These are phyloP conservation scores for Viola odorata DNA, from an alignment of 345 rosid genomes.

Conservation along the genomic window DNA sequence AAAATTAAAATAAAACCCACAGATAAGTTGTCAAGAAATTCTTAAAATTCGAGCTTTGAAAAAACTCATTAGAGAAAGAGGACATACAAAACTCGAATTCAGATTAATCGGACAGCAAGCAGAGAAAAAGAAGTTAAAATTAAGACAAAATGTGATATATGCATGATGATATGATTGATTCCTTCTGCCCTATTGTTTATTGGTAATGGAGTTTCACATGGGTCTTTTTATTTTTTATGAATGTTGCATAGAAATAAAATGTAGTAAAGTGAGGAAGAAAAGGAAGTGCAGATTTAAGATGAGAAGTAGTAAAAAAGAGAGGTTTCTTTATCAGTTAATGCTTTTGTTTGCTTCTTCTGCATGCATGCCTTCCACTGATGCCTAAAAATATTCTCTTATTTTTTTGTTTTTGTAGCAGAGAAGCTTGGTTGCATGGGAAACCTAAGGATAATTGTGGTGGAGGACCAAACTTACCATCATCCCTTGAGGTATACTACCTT, in stretches of 20 bases:
- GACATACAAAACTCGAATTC: no score
- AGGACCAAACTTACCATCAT: conserved; percentile 30
- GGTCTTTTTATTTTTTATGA: no score
- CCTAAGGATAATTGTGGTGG: conserved; percentile 46
- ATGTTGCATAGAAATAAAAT: no score
- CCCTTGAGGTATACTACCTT: conserved; percentile 70
- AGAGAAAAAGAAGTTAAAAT: no score
- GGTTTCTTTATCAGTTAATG: conserved; percentile 28
- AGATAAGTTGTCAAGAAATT: no score
- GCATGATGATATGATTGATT: no score
- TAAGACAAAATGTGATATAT: no score
- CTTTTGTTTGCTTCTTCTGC: conserved; percentile 10
- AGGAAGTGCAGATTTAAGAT: no score
- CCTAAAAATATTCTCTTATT: conserved; percentile 34
- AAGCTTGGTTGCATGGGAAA: conserved; percentile 89
- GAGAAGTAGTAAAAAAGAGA: conserved; percentile 28
- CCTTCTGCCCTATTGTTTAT: conserved; percentile 18
- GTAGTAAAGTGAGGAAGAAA: no score
- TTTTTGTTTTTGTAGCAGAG: conserved; percentile 55
- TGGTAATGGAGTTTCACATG: conserved; percentile 46
- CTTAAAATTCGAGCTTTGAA: no score
- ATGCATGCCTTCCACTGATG: conserved; percentile 58
- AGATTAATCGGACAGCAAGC: no score
- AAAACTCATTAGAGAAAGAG: no score
- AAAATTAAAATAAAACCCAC: conserved; percentile 31